Evolutionary conservation across 2,329 filamentous ascomycete species (phyloP).

Genomic region (Cladophialophora bantiana): DNA sequence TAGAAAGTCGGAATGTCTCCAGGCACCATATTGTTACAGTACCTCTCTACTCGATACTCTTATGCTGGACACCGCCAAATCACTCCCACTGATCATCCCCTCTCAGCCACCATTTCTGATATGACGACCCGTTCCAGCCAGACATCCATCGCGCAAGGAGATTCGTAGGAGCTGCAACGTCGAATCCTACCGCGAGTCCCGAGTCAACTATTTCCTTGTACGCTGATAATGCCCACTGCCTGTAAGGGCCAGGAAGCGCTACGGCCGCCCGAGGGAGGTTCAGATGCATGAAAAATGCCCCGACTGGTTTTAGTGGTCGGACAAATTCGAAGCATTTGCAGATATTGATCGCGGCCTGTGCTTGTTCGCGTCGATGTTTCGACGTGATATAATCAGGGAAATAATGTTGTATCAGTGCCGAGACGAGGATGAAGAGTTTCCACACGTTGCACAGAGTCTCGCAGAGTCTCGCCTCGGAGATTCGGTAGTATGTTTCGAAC

Average conservation of each 20-base stretch:
- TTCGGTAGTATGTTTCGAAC: not conserved
- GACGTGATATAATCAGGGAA: not conserved
- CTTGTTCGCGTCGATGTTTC: not conserved
- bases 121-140: no score
- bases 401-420: not conserved
- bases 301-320: not conserved
- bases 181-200: not conserved
- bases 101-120: no score
- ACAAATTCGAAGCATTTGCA: not conserved
- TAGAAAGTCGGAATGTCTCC: no score
- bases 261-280: not conserved
- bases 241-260: not conserved
- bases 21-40: no score
- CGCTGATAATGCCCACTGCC: not conserved
- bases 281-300: not conserved
- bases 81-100: no score
- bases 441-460: not conserved
- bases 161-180: not conserved
- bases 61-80: no score
- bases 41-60: no score
- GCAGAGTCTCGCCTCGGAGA: not conserved
- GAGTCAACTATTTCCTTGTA: not conserved
- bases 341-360: not conserved
- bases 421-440: slow-evolving; percentile 6
- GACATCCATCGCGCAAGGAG: not conserved